A percentile compares a stretch with the other conserved stretches of the same genome.
Conservation (phyloP, 2,329 filamentous ascomycete genomes). For the Leptographium procerum region DNA sequence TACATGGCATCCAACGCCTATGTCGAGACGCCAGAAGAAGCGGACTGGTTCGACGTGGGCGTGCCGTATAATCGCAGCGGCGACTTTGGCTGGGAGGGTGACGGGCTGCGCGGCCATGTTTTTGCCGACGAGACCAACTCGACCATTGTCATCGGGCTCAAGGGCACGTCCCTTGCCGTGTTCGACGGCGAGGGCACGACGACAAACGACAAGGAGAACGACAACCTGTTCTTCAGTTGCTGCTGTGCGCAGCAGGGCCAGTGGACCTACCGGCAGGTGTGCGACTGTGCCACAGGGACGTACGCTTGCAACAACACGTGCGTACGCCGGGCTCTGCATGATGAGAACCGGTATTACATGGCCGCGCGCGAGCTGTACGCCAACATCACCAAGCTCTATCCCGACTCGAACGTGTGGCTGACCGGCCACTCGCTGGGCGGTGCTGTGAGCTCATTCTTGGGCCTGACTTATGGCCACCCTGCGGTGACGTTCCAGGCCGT, state of each 20-base stretch:
- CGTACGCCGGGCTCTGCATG: constrained; percentile 58
- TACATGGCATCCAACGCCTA: constrained; percentile 88
- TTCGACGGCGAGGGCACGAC: constrained; percentile 97
- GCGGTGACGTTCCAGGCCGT: constrained; percentile 90
- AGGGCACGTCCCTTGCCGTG: constrained; percentile 80
- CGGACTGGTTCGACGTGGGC: constrained; percentile 76
- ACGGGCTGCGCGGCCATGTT: constrained; percentile 84
- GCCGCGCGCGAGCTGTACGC: constrained; percentile 82
- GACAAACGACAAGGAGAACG: constrained; percentile 94
- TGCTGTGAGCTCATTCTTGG: constrained; percentile 76
- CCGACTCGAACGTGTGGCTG: constrained; percentile 75
- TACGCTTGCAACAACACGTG: constrained; percentile 92
- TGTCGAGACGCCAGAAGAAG: constrained; percentile 56
- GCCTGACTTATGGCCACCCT: constrained; percentile 81
- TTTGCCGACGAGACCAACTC: constrained; percentile 78
- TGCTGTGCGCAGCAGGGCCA: constrained; percentile 92
- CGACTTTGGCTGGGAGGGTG: constrained; percentile 85
- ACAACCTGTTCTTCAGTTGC: constrained; percentile 96
- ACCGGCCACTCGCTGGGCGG: constrained; percentile 89
- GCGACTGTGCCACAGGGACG: constrained; percentile 77
- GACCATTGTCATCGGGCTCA: constrained; percentile 83
- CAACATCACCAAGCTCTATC: constrained; percentile 85
- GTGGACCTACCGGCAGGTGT: constrained; percentile 82
- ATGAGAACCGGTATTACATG: constrained; percentile 85
- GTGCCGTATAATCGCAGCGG: constrained; percentile 72